phyloP scores from a whole-genome alignment of 148 eudicot species.

The Vaccinium vitisidaea region DNA sequence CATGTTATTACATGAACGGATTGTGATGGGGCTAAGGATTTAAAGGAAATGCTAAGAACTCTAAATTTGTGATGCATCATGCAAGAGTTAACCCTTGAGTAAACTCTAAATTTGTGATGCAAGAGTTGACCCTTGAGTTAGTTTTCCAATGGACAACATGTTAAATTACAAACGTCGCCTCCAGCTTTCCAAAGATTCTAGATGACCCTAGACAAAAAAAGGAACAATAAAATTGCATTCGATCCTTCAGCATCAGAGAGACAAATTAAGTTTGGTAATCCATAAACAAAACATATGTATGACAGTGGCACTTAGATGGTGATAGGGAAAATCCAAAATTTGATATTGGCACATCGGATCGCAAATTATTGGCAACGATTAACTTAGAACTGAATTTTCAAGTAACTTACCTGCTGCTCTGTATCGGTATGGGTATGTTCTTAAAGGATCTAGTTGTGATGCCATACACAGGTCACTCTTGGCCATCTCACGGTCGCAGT shows the following conservation, averaged over 20 bases:
- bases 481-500: constrained; percentile 90
- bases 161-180: neutral
- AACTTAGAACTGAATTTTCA: constrained; percentile 6
- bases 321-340: neutral
- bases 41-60: neutral
- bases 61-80: neutral
- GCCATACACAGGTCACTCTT: constrained; percentile 75
- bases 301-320: neutral
- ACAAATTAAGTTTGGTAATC: neutral
- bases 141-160: neutral
- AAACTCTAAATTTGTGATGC: neutral
- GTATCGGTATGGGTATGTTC: constrained; percentile 86
- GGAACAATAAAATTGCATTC: neutral
- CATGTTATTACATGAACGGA: neutral
- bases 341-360: neutral
- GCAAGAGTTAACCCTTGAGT: neutral
- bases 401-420: constrained; percentile 78
- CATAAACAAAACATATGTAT: neutral
- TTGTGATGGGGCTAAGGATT: neutral
- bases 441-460: constrained; percentile 72
- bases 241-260: neutral
- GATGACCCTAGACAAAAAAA: neutral
- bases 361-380: neutral
- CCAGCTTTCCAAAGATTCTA: neutral
- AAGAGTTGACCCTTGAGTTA: neutral